A percentile compares a stretch with the other conserved stretches of the same genome.
phyloP scores from a whole-genome alignment of 2,329 filamentous ascomycete genomes.

The Colletotrichum echinochloae region DNA sequence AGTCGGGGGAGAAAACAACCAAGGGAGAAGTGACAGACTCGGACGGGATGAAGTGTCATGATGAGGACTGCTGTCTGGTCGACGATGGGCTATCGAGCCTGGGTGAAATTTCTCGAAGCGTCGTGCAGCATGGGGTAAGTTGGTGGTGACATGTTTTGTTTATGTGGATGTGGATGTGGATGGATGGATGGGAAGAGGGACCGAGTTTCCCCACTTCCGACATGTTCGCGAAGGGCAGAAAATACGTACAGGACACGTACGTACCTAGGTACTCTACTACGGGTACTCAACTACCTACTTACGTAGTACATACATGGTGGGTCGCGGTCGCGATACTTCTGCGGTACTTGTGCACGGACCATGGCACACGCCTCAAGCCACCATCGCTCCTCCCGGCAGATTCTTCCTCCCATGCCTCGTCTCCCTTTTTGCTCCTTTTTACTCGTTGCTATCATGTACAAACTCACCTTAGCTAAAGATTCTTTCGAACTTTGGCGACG shows the following conservation, averaged over 20 bases:
- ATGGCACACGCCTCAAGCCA: background rate
- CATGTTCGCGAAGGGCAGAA: background rate
- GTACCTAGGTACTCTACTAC: background rate
- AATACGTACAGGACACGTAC: background rate
- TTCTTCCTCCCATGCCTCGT: background rate
- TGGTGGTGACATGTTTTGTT: conserved; percentile 3
- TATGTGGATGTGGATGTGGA: no score
- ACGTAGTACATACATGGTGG: background rate
- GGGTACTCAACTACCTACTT: background rate
- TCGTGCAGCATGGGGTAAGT: conserved; percentile 7
- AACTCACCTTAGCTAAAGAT: no score
- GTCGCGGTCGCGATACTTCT: conserved; percentile 14
- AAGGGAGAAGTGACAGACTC: no score
- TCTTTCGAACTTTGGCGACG: no score
- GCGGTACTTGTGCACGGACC: conserved; percentile 29
- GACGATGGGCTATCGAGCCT: background rate
- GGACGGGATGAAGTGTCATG: background rate
- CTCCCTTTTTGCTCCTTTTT: conserved; percentile 1
- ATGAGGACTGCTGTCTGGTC: background rate
- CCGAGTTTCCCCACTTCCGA: conserved; percentile 6
- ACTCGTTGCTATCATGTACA: no score
- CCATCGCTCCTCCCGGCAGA: background rate
- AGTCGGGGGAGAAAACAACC: no score
- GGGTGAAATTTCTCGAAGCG: conserved; percentile 32
- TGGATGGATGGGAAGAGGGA: conserved; percentile 5